These are phyloP conservation scores for Fusarium albidum DNA, from an alignment of 2,329 filamentous ascomycete genomes.

Conservation along the genomic window DNA sequence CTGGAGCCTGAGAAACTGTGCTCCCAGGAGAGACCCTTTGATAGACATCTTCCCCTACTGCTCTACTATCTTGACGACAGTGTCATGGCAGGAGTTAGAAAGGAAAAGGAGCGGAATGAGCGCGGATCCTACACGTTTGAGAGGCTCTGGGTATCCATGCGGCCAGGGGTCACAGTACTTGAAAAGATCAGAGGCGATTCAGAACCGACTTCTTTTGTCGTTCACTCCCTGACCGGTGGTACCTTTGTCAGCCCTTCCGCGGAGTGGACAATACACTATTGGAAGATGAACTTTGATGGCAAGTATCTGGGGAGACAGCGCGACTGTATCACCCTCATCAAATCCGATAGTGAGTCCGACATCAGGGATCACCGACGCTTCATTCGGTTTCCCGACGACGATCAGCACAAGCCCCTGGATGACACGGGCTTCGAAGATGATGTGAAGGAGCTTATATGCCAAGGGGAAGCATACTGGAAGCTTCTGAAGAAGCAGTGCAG, in stretches of 20 bases:
- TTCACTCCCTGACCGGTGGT: not conserved
- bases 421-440: not conserved
- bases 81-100: not conserved
- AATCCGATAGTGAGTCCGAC: not conserved
- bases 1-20: slow-evolving; percentile 2
- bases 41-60: not conserved
- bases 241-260: not conserved
- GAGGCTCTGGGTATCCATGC: not conserved
- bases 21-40: not conserved
- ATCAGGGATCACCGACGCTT: not conserved
- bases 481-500: slow-evolving; percentile 2
- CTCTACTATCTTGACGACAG: not conserved
- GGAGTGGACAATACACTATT: not conserved
- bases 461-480: not conserved
- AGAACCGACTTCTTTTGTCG: not conserved
- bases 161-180: not conserved
- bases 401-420: not conserved
- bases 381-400: not conserved
- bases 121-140: not conserved
- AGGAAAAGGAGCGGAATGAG: not conserved
- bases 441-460: not conserved
- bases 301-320: not conserved
- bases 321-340: too few relatives aligned
- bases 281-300: not conserved
- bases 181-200: too few relatives aligned